A percentile compares a stretch with the other conserved stretches of the same genome.
phyloP scores from a whole-genome alignment of 208 protist genomes.

The Sergeia podlipaevii region DNA sequence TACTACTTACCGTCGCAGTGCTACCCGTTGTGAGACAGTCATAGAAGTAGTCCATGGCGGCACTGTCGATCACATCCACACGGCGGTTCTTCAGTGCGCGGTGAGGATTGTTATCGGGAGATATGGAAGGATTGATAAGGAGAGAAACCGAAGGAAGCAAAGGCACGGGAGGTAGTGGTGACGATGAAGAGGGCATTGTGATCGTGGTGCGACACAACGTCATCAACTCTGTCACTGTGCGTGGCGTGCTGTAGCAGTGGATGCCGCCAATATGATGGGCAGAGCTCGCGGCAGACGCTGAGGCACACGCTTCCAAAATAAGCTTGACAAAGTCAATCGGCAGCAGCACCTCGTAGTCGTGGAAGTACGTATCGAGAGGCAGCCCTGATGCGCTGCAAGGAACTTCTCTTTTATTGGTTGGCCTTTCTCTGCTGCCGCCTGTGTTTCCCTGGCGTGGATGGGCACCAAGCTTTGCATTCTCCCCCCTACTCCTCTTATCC shows the following conservation, averaged over 20 bases:
- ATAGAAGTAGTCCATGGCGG: conserved; percentile 46
- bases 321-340: conserved; percentile 13
- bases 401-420: no score
- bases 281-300: not conserved
- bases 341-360: conserved; percentile 37
- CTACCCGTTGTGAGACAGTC: conserved; percentile 18
- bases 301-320: not conserved
- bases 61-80: conserved; percentile 55
- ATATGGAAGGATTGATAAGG: conserved; percentile 53
- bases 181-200: not conserved
- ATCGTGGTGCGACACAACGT: not conserved
- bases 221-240: not conserved
- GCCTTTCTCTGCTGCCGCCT: not conserved
- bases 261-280: not conserved
- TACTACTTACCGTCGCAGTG: conserved; percentile 4
- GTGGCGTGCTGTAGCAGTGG: not conserved
- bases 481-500: not conserved
- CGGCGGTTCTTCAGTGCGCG: conserved; percentile 60
- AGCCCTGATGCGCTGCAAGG: no score
- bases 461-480: not conserved
- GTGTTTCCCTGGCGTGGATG: not conserved
- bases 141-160: conserved; percentile 22
- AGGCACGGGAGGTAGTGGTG: not conserved
- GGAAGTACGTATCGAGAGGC: conserved; percentile 22
- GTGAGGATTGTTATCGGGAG: conserved; percentile 30